These are phyloP conservation scores for Amaranthus tricolor DNA, from an alignment of 179 eudicot genomes.

Conservation along the genomic window DNA sequence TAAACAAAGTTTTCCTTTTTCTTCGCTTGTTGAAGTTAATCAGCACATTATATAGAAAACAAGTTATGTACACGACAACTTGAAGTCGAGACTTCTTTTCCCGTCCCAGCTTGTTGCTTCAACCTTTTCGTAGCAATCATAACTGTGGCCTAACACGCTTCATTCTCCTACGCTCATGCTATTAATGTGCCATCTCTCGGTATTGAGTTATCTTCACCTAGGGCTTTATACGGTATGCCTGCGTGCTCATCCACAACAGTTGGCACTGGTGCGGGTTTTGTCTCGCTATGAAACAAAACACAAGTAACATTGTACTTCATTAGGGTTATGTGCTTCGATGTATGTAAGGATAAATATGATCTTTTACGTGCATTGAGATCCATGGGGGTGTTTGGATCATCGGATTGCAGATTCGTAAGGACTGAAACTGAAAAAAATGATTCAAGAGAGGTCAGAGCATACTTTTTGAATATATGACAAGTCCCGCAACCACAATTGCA, in stretches of 20 bases:
- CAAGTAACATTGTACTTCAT: background rate
- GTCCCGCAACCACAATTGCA: slow-evolving; percentile 29
- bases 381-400: background rate
- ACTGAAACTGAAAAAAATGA: background rate
- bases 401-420: background rate
- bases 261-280: background rate
- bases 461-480: slow-evolving; percentile 32
- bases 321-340: background rate
- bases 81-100: no score
- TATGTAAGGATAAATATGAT: no score
- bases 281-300: background rate
- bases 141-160: no score
- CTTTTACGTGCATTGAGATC: background rate
- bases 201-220: background rate
- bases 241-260: background rate
- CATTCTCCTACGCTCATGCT: background rate
- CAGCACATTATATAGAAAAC: no score
- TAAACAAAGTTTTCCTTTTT: no score
- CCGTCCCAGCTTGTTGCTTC: no score
- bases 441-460: slow-evolving; percentile 13
- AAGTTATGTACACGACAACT: no score
- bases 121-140: no score
- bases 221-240: background rate
- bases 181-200: background rate
- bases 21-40: no score